Evolutionary conservation across 2,329 filamentous ascomycete species (phyloP).

Genomic region (Nothopassalora personata): DNA sequence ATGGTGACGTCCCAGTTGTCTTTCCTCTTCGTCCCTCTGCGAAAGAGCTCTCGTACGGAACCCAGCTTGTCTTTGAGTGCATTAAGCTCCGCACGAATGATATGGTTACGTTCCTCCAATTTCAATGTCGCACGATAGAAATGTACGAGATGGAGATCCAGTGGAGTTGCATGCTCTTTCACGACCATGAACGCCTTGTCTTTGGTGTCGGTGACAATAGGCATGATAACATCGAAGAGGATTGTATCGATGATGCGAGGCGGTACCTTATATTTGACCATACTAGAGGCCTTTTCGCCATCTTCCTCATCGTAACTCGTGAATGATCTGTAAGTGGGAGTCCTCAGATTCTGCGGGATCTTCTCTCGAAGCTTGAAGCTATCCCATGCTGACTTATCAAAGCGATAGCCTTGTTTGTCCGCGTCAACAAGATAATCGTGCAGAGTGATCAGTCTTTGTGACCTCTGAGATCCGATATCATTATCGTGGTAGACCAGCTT

Average conservation of each 20-base stretch:
- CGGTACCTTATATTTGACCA: neutral
- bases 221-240: constrained; percentile 24
- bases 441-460: constrained; percentile 31
- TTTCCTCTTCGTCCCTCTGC: neutral
- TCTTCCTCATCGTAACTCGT: constrained; percentile 27
- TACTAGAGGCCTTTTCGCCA: constrained; percentile 21
- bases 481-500: constrained; percentile 50
- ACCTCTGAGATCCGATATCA: constrained; percentile 9
- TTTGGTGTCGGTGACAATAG: constrained; percentile 17
- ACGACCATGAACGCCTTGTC: constrained; percentile 12
- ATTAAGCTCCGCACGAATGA: constrained; percentile 5
- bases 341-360: constrained; percentile 42
- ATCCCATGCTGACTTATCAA: constrained; percentile 43
- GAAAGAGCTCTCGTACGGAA: neutral
- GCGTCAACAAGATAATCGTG: constrained; percentile 46
- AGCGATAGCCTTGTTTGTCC: constrained; percentile 45
- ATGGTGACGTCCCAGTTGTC: constrained; percentile 5
- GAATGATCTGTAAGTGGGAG: constrained; percentile 26
- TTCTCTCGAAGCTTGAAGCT: constrained; percentile 50
- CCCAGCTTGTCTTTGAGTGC: constrained; percentile 3
- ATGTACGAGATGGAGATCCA: constrained; percentile 7
- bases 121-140: constrained; percentile 8
- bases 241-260: constrained; percentile 55
- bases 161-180: neutral
- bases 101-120: neutral